Evolutionary conservation across 1,284 basidiomycete species (phyloP), one percentile per base, ranked within the genome.

Genomic region (Paramarasmius palmivorus): DNA sequence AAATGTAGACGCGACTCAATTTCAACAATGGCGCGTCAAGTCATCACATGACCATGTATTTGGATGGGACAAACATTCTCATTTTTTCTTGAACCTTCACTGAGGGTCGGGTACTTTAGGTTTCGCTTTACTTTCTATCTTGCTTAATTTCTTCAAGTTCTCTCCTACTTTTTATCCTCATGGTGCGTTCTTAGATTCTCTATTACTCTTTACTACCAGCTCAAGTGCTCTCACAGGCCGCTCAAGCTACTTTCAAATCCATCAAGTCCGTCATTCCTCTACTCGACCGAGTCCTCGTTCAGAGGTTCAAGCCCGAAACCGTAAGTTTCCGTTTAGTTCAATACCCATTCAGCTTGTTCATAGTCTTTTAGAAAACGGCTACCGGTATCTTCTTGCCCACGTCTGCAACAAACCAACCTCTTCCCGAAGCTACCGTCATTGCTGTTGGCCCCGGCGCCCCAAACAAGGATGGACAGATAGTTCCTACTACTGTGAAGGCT

Each of bases 341-440:
- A 15, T 35, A 36, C 38, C 29, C 22, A n/a, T 10, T 12, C 37
- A 10, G 19, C 12, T 42, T 41, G 36, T 15, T 32, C 47, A 46
- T 22, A 15, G 42, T 50, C 14, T 35, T 38, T 19, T 29, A 96
- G 92, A 96, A 97, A 93, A 98, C 95, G 34, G 90, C 94, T 14
- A 76, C 90, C 29, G 96, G 96, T 48, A 85, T 99, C 71, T 95
- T 96, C 85, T 81, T 99, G 52, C 96, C 96, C 20, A 88, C 92
- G 10, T 92, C 93, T 7, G 84, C 89, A 1, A 94, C 93, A 44
- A 83, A 72, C 59, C 84, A 74, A 59, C 94, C 95, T 22, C 83
- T 98, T 7, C 95, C 96, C 2, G 96, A 98, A 74, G 96, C 95
- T 4, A 96, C 93, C 50, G 96, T 98, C 66, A 92, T 98, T 69